phyloP scores from a whole-genome alignment of 129 eudicot genomes.

The Pittosporum tobira region DNA sequence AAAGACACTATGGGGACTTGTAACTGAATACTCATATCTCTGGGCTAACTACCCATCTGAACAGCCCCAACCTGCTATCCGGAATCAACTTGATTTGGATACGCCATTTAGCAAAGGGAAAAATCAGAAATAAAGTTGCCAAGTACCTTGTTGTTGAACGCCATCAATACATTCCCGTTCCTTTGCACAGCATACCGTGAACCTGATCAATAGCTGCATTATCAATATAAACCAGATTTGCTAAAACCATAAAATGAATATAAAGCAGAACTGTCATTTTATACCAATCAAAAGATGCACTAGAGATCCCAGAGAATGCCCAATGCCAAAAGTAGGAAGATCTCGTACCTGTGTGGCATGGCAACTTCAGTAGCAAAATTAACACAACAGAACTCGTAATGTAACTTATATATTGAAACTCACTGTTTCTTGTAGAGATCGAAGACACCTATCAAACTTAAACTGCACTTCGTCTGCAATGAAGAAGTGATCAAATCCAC shows the following conservation, averaged over 20 bases:
- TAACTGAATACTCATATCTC: too few relatives aligned
- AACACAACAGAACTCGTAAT: constrained; percentile 7
- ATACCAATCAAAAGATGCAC: constrained; percentile 89
- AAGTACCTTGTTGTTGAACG: constrained; percentile 88
- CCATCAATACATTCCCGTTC: constrained; percentile 74
- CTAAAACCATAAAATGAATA: constrained; percentile 4
- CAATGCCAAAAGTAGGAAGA: constrained; percentile 91
- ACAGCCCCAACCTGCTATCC: neutral
- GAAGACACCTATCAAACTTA: constrained; percentile 77
- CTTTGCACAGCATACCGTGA: constrained; percentile 91
- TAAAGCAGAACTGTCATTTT: neutral
- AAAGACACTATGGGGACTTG: too few relatives aligned
- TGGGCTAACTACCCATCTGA: too few relatives aligned
- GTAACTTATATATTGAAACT: constrained; percentile 26
- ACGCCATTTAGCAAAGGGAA: too few relatives aligned
- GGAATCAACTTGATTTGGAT: too few relatives aligned
- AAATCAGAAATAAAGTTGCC: neutral
- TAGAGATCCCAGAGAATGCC: constrained; percentile 95
- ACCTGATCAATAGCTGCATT: constrained; percentile 52
- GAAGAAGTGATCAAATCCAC: constrained; percentile 93
- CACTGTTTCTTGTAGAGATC: constrained; percentile 63
- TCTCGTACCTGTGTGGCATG: constrained; percentile 42
- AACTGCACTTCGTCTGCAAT: constrained; percentile 98
- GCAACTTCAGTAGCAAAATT: constrained; percentile 7
- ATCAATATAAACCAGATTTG: constrained; percentile 6